A percentile compares a stretch with the other conserved stretches of the same genome.
Conservation (phyloP, 345 rosid species). For the Lepidium sativum region DNA sequence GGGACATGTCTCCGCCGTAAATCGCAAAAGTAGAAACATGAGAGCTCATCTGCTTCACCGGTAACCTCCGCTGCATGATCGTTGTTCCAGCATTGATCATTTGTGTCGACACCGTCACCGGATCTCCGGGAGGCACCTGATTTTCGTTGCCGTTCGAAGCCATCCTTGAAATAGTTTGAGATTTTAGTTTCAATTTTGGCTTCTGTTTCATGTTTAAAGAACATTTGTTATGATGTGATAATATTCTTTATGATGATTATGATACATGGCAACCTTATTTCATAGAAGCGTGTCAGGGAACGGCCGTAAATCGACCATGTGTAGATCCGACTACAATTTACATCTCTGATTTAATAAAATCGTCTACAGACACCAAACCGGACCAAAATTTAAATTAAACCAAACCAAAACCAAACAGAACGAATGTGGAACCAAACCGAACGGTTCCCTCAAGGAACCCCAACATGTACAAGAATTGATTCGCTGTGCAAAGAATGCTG, state of each 20-base stretch:
- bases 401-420: slow-evolving; percentile 10
- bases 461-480: slow-evolving; percentile 18
- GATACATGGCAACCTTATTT: slow-evolving; percentile 3
- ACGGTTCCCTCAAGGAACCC: not conserved
- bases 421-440: slow-evolving; percentile 10
- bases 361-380: slow-evolving; percentile 18
- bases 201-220: not conserved
- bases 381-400: slow-evolving; percentile 6
- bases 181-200: not conserved
- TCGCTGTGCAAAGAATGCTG: slow-evolving; percentile 29
- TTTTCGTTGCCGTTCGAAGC: slow-evolving; percentile 9
- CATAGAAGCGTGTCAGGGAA: slow-evolving; percentile 17
- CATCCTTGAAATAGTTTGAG: not conserved
- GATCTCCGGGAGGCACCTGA: slow-evolving; percentile 37
- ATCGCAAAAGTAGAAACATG: slow-evolving; percentile 67
- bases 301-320: slow-evolving; percentile 16
- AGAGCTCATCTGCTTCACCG: slow-evolving; percentile 48
- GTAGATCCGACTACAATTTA: slow-evolving; percentile 17
- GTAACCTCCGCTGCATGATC: slow-evolving; percentile 55
- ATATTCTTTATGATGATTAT: not conserved
- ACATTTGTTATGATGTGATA: not conserved
- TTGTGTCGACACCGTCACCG: slow-evolving; percentile 38
- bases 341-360: slow-evolving; percentile 20
- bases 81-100: slow-evolving; percentile 44
- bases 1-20: slow-evolving; percentile 60